These are phyloP conservation scores for Lentinula detonsa DNA, from an alignment of 768 basidiomycete species.

Conservation along the genomic window DNA sequence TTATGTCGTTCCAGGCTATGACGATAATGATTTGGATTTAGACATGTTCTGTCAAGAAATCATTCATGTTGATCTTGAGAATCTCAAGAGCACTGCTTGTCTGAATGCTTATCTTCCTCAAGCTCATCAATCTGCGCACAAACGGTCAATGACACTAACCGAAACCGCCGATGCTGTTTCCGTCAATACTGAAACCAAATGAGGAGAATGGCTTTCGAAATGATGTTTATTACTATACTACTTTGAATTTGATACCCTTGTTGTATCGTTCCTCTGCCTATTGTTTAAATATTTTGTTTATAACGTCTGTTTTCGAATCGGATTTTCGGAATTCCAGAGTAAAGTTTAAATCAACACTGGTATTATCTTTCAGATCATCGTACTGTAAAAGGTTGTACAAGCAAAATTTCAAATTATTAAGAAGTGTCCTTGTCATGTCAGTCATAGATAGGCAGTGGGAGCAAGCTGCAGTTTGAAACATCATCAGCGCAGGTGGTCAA, in stretches of 20 bases:
- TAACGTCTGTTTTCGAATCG: no score
- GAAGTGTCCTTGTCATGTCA: constrained; percentile 17
- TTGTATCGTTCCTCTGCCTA: no score
- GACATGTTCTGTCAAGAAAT: constrained; percentile 35
- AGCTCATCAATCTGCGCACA: not conserved
- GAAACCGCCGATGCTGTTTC: not conserved
- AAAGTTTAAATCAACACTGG: no score
- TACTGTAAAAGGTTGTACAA: not conserved
- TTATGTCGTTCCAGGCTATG: not conserved
- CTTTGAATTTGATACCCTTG: no score
- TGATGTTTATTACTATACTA: no score
- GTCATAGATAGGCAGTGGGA: constrained; percentile 73
- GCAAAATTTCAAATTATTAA: not conserved
- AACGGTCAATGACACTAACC: constrained; percentile 3
- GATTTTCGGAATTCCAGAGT: no score
- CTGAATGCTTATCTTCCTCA: constrained; percentile 21
- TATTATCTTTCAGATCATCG: not conserved
- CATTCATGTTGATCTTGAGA: constrained; percentile 30
- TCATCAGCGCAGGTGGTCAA: not conserved
- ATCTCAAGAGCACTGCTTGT: constrained; percentile 24
- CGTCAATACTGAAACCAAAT: not conserved
- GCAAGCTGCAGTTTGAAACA: constrained; percentile 32
- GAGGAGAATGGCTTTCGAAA: not conserved
- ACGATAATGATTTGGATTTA: constrained; percentile 36
- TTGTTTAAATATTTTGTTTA: no score